Conservation (phyloP, 306 rosid genomes). For the Lathyrus aphaca region DNA sequence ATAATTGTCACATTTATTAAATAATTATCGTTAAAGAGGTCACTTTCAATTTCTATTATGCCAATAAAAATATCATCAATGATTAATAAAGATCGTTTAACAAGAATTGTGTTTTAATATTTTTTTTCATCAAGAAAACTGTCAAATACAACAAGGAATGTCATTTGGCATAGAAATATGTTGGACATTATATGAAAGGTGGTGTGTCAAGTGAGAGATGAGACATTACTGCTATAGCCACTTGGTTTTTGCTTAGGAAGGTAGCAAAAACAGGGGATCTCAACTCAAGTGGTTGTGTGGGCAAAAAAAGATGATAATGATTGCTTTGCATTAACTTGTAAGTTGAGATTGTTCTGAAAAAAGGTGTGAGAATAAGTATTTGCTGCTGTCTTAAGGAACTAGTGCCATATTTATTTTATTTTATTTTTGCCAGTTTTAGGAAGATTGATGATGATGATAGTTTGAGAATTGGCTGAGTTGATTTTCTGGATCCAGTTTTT, state of each 20-base stretch:
- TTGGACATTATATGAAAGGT: slow-evolving; percentile 44
- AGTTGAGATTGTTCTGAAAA: slow-evolving; percentile 36
- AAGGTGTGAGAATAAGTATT: slow-evolving; percentile 33
- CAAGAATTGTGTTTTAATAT: too few species aligned
- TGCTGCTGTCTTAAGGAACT: slow-evolving; percentile 55
- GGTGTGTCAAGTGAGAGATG: slow-evolving; percentile 36
- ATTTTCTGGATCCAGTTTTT: background rate
- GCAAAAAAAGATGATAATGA: slow-evolving; percentile 38
- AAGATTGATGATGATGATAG: slow-evolving; percentile 28
- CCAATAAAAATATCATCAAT: too few species aligned
- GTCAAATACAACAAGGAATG: too few species aligned
- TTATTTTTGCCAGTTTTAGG: slow-evolving; percentile 23
- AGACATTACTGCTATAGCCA: slow-evolving; percentile 26
- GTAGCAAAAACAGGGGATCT: slow-evolving; percentile 50
- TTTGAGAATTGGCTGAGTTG: background rate
- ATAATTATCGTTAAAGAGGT: too few species aligned
- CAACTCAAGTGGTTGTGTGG: slow-evolving; percentile 39
- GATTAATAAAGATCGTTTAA: too few species aligned
- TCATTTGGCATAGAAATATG: background rate
- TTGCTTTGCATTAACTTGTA: slow-evolving; percentile 44
- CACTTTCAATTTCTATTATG: too few species aligned
- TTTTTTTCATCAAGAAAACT: too few species aligned
- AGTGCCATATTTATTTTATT: slow-evolving; percentile 21
- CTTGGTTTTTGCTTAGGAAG: slow-evolving; percentile 68
- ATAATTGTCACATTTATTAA: too few species aligned